Base-by-base conservation (phyloP, 306 rosid genomes). In the Rosa lucieae region DNA sequence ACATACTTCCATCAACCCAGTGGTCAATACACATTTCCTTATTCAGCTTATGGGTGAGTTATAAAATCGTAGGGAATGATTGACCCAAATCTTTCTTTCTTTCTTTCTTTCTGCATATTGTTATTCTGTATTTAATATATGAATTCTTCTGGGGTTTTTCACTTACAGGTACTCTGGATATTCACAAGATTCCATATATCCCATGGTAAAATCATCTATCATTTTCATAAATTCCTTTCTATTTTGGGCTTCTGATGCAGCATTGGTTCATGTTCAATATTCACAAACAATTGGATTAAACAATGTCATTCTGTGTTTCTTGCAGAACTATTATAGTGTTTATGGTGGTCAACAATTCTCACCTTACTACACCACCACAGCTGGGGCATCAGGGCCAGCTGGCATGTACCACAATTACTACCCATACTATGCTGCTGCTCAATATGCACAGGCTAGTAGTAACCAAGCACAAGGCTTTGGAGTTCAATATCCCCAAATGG, bases 271-370 rank as follows among this genome's bases (percentile, higher is more conserved):
- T 61, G 5, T 37, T 20, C 59, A 15, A 5, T 12, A 70, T 59
- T 70, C 76, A 70, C 55, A n/a, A 18, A 17, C 10, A 74, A 78
- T 66, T 80, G 10, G 17, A 63, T 6, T 71, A n/a, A 32, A 13
- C 10, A 74, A 82, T 78, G 79, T 83, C 43, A 21, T 44, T 48
- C 26, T 40, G 18, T 78, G 53, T 6, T 80, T 71, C 26, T 65
- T 55, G 74, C 90, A 94, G 99, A 89, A 75, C 72, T 92, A 92
- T 78, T 91, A 91, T 58, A 69, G 88, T 86, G 85, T 89, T n/a
- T 94, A 92, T 87, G 97, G 98, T 44, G 90, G 91, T 75, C 97
- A 92, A 77, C 97, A 91, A 26, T 83, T 85, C 78, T 82, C 95
- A 67, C 97, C 97, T 37, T 90, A 92, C 79, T 87, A 76, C 62